These are phyloP conservation scores for Taphrina pruni DNA, from an alignment of 1,139 yeast species.

Conservation along the genomic window DNA sequence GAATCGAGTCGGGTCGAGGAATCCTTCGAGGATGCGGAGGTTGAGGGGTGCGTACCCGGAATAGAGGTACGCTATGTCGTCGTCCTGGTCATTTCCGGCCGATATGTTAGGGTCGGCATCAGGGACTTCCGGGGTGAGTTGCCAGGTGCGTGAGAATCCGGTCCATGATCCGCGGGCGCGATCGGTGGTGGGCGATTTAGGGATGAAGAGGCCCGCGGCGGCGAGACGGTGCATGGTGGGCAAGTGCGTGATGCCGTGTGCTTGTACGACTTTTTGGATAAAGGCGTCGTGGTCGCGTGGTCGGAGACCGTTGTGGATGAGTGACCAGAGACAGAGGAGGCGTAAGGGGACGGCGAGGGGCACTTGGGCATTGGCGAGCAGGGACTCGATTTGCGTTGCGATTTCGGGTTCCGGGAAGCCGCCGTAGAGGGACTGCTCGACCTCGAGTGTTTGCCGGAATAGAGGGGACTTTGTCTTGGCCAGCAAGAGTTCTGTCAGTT, in stretches of 20 bases:
- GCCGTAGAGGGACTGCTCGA: conserved; percentile 75
- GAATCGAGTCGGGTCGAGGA: conserved; percentile 49
- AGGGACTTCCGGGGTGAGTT: conserved; percentile 49
- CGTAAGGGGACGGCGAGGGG: conserved; percentile 57
- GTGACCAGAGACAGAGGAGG: conserved; percentile 61
- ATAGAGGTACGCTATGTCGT: conserved; percentile 53
- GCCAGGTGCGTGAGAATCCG: conserved; percentile 45
- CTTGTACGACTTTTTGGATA: conserved; percentile 60
- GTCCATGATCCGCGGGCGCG: conserved; percentile 32
- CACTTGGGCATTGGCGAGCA: conserved; percentile 56
- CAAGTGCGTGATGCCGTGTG: conserved; percentile 64
- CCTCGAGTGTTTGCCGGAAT: conserved; percentile 64
- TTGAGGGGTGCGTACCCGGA: conserved; percentile 59
- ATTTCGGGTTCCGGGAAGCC: conserved; percentile 63
- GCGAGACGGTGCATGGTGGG: conserved; percentile 54
- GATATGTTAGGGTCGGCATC: too few species aligned
- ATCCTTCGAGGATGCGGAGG: conserved; percentile 54
- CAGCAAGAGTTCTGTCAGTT: conserved; percentile 72
- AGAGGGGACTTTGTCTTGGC: conserved; percentile 58
- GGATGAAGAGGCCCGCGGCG: conserved; percentile 53
- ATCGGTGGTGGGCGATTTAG: conserved; percentile 43
- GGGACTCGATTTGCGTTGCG: conserved; percentile 58
- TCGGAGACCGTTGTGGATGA: conserved; percentile 68
- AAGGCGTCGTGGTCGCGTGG: conserved; percentile 63
- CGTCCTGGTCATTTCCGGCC: background rate